Base-by-base conservation (phyloP, 352 stramenopile genomes). In the Aphanomyces euteiches region DNA sequence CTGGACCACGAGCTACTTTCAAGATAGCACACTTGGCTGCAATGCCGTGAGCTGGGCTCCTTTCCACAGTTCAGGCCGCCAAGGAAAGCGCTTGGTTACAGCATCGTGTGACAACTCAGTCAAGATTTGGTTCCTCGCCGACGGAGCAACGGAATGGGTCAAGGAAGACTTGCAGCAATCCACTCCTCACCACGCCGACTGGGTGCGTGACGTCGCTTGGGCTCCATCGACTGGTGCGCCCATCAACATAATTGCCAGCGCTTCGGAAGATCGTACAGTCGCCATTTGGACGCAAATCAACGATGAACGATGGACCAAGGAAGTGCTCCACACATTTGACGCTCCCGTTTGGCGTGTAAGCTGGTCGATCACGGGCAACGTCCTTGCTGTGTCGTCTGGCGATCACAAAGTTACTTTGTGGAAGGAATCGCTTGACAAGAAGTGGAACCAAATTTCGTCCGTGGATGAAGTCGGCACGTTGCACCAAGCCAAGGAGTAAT, bases 121-220 rank as follows among this genome's bases (percentile, higher is more conserved):
- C 78, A 95, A 98, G 74, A 89, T 99, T 74, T 99, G 96, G 95
- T 93, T 81, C 76, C 70, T 95, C 17, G 43, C 68, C 1, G 84
- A 93, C 34, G 85, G 83, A 38, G 75, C 90, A 67, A 87, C 78
- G 7, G 82, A 93, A 70, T 95, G 87, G 87, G 83, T 73, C 47
- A 92, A 93, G 75, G 76, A 90, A 56, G 67, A 74, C 4, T 82
- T 93, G 59, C 73, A 92, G 53, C 90, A 82, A 74, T 81, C 87
- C 39, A 80, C 65, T 38, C 85, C 87, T 0, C 88, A 85, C n/a
- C 96, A 99, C 80, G 92, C 74, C 41, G 95, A 98, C 83, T 98
- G 95, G 89, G 95, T 98, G 48, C 87, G 97, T 67, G 97, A 99
- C 85, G 98, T 99, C 43, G 96, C 96, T 15, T 99, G 96, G 96